Percentiles rank a stretch among this genome's conserved stretches.
phyloP scores from a whole-genome alignment of 371 early-diverging fungal species.

The Phascolomyces articulosus region DNA sequence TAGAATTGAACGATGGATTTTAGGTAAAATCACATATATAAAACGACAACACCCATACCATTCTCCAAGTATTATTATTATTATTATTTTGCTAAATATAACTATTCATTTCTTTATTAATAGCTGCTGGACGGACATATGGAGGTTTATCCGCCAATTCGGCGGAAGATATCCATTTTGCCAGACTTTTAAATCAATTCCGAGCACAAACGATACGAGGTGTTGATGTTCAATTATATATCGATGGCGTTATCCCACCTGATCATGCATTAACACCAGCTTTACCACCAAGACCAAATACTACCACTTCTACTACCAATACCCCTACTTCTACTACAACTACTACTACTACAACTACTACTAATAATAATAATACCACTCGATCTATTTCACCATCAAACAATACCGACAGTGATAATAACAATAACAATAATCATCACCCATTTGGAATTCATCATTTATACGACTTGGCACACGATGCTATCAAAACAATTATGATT shows the following conservation, averaged over 20 bases:
- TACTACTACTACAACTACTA: not conserved
- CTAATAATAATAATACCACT: too few relatives aligned
- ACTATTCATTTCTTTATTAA: not conserved
- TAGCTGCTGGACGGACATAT: conserved; percentile 46
- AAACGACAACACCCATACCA: too few relatives aligned
- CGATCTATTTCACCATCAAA: too few relatives aligned
- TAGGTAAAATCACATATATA: too few relatives aligned
- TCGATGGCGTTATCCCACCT: conserved; percentile 11
- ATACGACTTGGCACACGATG: conserved; percentile 21
- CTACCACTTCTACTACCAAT: too few relatives aligned
- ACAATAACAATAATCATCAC: not conserved
- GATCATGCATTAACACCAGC: conserved; percentile 10
- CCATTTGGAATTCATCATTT: conserved; percentile 12
- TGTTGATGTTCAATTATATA: conserved; percentile 19
- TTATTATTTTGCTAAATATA: too few relatives aligned
- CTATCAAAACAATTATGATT: conserved; percentile 25
- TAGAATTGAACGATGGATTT: conserved; percentile 34
- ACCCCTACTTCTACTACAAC: not conserved
- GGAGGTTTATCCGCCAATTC: conserved; percentile 41
- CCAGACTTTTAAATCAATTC: conserved; percentile 39
- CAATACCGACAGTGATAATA: too few relatives aligned
- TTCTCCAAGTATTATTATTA: too few relatives aligned
- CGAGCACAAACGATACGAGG: conserved; percentile 42
- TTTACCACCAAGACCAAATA: not conserved
- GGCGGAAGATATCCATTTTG: conserved; percentile 45